Conservation (phyloP, 495 filamentous ascomycete species). For the Pyrenopolyporus hunteri region DNA sequence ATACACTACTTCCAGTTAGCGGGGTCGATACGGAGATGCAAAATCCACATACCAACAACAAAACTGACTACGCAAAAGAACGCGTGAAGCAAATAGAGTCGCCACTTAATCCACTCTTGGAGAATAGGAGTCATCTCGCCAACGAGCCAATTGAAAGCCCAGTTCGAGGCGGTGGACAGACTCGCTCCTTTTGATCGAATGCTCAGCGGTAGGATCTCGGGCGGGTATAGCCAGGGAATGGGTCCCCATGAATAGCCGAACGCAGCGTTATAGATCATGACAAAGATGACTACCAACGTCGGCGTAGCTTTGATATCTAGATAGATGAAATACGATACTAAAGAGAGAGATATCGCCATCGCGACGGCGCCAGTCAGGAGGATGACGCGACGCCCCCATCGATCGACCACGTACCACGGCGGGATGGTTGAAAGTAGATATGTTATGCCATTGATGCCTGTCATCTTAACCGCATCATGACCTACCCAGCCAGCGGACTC, state of each 20-base stretch:
- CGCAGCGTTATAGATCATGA: conserved; percentile 98
- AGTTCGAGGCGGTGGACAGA: conserved; percentile 94
- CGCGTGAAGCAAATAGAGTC: conserved; percentile 91
- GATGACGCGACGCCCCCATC: conserved; percentile 88
- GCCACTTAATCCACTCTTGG: conserved; percentile 89
- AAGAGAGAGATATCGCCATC: conserved; percentile 88
- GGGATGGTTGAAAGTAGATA: conserved; percentile 91
- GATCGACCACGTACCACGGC: conserved; percentile 96
- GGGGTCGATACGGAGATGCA: neutral
- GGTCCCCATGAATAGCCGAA: conserved; percentile 99
- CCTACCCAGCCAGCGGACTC: conserved; percentile 94
- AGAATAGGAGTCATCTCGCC: conserved; percentile 92
- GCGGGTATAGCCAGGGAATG: conserved; percentile 97
- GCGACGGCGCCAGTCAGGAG: conserved; percentile 88
- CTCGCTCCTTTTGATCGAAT: conserved; percentile 98
- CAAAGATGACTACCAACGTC: conserved; percentile 85
- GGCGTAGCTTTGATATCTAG: conserved; percentile 80
- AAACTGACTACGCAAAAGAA: conserved; percentile 98
- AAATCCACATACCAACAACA: conserved; percentile 78
- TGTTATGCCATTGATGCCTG: conserved; percentile 91
- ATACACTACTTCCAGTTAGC: conserved; percentile 68
- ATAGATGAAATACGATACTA: conserved; percentile 95
- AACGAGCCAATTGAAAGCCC: conserved; percentile 98
- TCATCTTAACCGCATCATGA: conserved; percentile 92
- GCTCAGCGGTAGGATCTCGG: conserved; percentile 95